phyloP scores from a whole-genome alignment of 495 filamentous ascomycete genomes.

The Amorphotheca resinae region DNA sequence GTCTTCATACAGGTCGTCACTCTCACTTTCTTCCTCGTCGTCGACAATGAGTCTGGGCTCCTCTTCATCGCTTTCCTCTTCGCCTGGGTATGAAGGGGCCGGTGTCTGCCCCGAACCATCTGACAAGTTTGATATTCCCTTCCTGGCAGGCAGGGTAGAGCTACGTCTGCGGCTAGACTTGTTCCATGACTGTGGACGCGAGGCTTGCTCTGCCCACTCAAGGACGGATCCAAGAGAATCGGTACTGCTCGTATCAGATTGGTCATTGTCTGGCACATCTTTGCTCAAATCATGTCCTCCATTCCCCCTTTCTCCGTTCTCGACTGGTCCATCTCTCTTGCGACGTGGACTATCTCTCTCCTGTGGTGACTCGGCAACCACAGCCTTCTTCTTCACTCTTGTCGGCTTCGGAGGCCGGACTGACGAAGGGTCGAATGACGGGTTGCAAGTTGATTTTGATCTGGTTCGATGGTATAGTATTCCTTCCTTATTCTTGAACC shows the following conservation, averaged over 20 bases:
- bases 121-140: too few relatives aligned
- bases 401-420: not conserved
- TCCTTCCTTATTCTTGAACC: slow-evolving; percentile 40
- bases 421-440: slow-evolving; percentile 27
- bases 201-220: slow-evolving; percentile 21
- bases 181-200: not conserved
- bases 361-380: not conserved
- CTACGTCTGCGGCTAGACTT: not conserved
- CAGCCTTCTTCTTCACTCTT: not conserved
- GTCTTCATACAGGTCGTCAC: not conserved
- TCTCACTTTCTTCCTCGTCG: not conserved
- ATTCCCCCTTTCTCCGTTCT: slow-evolving; percentile 23
- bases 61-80: not conserved
- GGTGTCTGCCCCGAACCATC: too few relatives aligned
- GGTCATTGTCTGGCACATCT: slow-evolving; percentile 20
- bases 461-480: slow-evolving; percentile 40
- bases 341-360: not conserved
- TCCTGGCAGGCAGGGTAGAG: too few relatives aligned
- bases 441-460: slow-evolving; percentile 36
- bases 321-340: not conserved
- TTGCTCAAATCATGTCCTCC: slow-evolving; percentile 27
- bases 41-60: not conserved
- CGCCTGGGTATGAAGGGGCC: not conserved
- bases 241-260: slow-evolving; percentile 4
- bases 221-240: slow-evolving; percentile 10